These are phyloP conservation scores for Lagerstroemia speciosa DNA, from an alignment of 345 rosid genomes.

Conservation along the genomic window DNA sequence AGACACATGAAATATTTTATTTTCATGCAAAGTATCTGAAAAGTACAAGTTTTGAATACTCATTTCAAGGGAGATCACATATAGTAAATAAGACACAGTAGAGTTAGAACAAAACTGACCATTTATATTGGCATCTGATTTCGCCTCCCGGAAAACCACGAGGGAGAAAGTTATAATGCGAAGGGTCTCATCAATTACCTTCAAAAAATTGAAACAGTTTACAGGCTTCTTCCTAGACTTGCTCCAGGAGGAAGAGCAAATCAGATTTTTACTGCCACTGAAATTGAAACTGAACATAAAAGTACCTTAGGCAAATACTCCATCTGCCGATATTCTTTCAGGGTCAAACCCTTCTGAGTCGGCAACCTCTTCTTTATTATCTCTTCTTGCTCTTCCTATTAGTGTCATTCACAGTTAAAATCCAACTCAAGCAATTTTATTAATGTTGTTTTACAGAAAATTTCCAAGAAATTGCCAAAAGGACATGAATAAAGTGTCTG, in stretches of 20 bases:
- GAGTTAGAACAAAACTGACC: slow-evolving; percentile 28
- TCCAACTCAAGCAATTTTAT: not conserved
- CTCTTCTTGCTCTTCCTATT: slow-evolving; percentile 64
- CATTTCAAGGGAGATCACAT: not conserved
- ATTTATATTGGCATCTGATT: slow-evolving; percentile 36
- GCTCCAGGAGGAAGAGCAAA: not conserved
- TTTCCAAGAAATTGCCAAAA: not conserved
- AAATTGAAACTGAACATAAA: not conserved
- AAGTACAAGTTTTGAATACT: not conserved
- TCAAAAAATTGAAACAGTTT: not conserved
- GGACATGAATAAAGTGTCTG: not conserved
- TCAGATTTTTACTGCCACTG: not conserved
- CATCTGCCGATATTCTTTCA: slow-evolving; percentile 70
- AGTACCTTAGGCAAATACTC: slow-evolving; percentile 61
- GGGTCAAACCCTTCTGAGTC: slow-evolving; percentile 40
- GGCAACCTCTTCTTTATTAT: slow-evolving; percentile 33
- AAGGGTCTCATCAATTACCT: slow-evolving; percentile 88
- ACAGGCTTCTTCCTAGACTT: not conserved
- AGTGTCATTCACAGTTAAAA: not conserved
- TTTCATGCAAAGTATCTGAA: not conserved
- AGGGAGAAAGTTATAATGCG: slow-evolving; percentile 67
- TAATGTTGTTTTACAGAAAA: not conserved
- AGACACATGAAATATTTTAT: not conserved
- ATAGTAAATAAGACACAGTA: not conserved
- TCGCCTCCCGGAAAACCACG: slow-evolving; percentile 71